Base-by-base conservation (phyloP, 2,329 filamentous ascomycete species). In the Cladosporium sp. region DNA sequence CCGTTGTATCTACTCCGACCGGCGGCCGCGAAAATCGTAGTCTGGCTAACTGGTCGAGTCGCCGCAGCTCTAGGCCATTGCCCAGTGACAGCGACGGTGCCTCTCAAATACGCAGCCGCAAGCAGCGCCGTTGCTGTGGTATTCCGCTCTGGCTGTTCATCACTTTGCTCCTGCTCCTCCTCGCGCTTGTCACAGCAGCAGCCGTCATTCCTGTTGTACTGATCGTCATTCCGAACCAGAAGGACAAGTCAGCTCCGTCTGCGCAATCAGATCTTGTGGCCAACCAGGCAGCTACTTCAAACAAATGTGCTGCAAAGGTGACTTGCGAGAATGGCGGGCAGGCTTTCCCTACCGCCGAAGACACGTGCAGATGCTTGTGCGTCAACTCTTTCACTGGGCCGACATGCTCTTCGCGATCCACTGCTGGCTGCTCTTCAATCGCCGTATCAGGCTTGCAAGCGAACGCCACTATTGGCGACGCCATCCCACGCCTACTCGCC, bases 351-450 rank as follows among this genome's bases (percentile, higher is more conserved):
- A 86, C 85, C 18, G 82, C 86, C 65, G 69, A 70, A 55, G 75
- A 75, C 3, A 81, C 85, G 23, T 98, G 94, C 79, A 89, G 89
- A 14, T 99, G 94, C 76, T 87, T 97, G 52, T 99, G 94, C 78
- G 88, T 89, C 26, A 93, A 95, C 72, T 92, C 93, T 1, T 98
- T 94, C 76, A 93, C 91, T 0, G 89, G 89, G 26, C 79, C 79
- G 1, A 83, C 80, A 18, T 91, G 89, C 73, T 81, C 78, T 1
- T 79, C 78, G 5, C 69, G 78, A 16, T 78, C 81, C 16, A 83
- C 84, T 65, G 79, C 83, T 28, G 83, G 81, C 56, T 91, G 89
- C 72, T 83, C 84, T 7, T 87, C 84, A 0, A 82, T 81, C 2
- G 76, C 75, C 33, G 74, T 82, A 28, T 69, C 77, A 26, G 76